These are phyloP conservation scores for Podaxis sp. DNA, from an alignment of 768 basidiomycete species.

Conservation along the genomic window DNA sequence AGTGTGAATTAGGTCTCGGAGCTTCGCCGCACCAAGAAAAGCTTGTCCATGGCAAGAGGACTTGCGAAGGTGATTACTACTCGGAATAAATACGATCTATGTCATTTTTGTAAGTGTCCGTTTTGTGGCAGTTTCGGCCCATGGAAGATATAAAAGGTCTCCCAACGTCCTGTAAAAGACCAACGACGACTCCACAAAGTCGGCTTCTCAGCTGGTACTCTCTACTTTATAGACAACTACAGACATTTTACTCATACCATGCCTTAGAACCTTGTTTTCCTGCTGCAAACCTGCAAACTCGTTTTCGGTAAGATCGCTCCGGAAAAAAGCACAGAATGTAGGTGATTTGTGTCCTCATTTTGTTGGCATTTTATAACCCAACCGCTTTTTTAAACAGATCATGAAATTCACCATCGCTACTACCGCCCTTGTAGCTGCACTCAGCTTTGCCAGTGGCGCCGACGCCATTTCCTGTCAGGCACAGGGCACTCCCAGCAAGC, in stretches of 20 bases:
- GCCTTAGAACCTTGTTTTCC: background rate
- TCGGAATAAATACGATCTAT: background rate
- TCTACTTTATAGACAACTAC: background rate
- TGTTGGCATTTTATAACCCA: background rate
- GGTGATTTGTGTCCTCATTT: background rate
- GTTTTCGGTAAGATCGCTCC: background rate
- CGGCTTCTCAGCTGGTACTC: background rate
- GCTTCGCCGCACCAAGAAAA: background rate
- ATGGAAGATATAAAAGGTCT: background rate
- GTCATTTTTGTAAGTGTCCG: background rate
- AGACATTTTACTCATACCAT: background rate
- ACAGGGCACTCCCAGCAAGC: background rate
- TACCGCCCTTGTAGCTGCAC: slow-evolving; percentile 4
- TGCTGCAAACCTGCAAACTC: background rate
- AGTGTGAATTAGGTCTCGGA: background rate
- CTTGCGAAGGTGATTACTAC: background rate
- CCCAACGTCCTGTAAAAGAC: background rate
- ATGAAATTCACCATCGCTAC: slow-evolving; percentile 13
- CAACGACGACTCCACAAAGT: background rate
- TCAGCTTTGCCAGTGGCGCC: slow-evolving; percentile 9
- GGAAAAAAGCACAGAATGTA: background rate
- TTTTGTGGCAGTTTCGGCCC: background rate
- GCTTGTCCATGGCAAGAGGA: background rate
- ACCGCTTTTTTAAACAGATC: background rate
- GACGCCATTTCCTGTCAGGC: slow-evolving; percentile 15